A percentile compares a stretch with the other conserved stretches of the same genome.
These are phyloP conservation scores for Dovyalis caffra DNA, from an alignment of 345 rosid species.

Conservation along the genomic window DNA sequence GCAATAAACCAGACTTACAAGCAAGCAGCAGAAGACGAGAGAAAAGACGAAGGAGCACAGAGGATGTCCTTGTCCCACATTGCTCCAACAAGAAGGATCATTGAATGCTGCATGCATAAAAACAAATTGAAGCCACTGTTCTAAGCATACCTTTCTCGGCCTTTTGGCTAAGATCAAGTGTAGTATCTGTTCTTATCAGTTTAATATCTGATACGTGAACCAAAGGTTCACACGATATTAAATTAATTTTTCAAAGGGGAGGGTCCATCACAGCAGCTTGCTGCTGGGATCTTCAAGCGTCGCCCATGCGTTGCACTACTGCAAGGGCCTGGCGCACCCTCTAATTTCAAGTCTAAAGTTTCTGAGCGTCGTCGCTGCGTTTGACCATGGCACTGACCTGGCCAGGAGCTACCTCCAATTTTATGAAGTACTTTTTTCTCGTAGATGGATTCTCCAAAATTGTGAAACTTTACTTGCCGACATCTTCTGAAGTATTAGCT, in stretches of 20 bases:
- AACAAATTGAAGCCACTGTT: fast-evolving
- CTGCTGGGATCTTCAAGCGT: neutral
- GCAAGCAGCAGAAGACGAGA: no score
- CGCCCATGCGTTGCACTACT: neutral
- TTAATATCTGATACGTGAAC: conserved; percentile 14
- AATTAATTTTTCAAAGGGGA: neutral
- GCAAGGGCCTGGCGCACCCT: neutral
- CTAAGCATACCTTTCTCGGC: conserved; percentile 58
- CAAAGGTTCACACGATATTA: neutral
- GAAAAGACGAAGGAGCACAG: no score
- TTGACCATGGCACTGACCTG: no score
- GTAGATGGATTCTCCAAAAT: no score
- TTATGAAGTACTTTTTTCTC: no score
- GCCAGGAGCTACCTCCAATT: no score
- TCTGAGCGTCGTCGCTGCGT: fast-evolving
- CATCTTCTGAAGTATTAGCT: no score
- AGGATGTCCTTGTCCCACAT: no score
- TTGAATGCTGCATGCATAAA: no score
- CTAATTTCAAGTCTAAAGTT: fast-evolving
- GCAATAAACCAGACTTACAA: no score
- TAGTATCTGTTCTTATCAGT: conserved; percentile 27
- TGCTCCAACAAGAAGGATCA: no score
- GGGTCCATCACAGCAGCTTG: neutral
- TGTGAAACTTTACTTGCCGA: no score
- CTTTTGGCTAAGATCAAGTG: conserved; percentile 59